phyloP scores from a whole-genome alignment of 2,329 filamentous ascomycete genomes.

The Arthroderma sp. region DNA sequence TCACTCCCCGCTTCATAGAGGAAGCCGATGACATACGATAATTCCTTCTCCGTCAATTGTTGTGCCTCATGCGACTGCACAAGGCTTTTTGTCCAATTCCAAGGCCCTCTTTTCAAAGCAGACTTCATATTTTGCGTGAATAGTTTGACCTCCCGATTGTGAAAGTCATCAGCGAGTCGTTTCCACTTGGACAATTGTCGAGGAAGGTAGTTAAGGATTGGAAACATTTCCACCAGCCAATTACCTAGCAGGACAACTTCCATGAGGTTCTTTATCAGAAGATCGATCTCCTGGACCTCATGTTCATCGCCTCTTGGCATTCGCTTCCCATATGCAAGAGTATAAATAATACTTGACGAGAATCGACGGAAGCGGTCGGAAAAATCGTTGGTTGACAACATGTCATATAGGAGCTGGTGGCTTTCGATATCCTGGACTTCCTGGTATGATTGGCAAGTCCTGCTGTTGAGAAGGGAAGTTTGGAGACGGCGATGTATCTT shows the following conservation, averaged over 20 bases:
- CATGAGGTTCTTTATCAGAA: slow-evolving; percentile 22
- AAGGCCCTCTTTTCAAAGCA: background rate
- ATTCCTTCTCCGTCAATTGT: background rate
- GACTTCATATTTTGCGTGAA: background rate
- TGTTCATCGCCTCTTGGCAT: slow-evolving; percentile 3
- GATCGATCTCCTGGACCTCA: slow-evolving; percentile 4
- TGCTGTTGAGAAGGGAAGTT: slow-evolving; percentile 3
- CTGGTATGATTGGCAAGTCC: slow-evolving; percentile 5
- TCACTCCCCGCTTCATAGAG: background rate
- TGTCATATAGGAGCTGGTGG: slow-evolving; percentile 8
- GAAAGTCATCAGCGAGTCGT: background rate
- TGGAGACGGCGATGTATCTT: slow-evolving; percentile 8
- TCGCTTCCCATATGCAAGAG: slow-evolving; percentile 11
- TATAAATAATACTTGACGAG: slow-evolving; percentile 7
- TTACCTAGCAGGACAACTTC: slow-evolving; percentile 11
- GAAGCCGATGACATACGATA: background rate
- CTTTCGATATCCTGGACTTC: slow-evolving; percentile 10
- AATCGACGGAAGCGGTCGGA: slow-evolving; percentile 6
- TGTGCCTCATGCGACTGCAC: background rate
- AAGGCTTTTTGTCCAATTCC: slow-evolving; percentile 1
- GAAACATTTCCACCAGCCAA: slow-evolving; percentile 8
- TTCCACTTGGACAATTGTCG: background rate
- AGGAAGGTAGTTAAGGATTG: background rate
- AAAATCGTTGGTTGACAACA: slow-evolving; percentile 9
- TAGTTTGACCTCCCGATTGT: background rate